These are phyloP conservation scores for Daedalea quercina DNA, from an alignment of 768 basidiomycete species.

Conservation along the genomic window DNA sequence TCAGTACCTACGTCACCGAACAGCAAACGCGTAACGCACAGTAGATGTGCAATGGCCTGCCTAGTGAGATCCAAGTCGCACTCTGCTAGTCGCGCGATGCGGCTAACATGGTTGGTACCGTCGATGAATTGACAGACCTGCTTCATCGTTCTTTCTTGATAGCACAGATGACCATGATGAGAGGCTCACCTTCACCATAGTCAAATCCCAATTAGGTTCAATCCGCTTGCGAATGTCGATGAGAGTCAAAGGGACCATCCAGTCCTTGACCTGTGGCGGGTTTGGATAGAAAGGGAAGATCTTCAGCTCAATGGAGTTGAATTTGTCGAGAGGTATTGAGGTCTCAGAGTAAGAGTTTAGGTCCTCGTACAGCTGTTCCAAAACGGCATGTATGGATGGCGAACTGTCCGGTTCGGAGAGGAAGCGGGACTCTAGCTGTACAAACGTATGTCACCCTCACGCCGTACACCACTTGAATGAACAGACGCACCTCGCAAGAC, in stretches of 20 bases:
- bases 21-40: conserved; percentile 44
- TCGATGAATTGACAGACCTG: conserved; percentile 80
- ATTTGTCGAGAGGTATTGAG: conserved; percentile 82
- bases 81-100: conserved; percentile 88
- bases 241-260: conserved; percentile 91
- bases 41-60: conserved; percentile 83
- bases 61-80: conserved; percentile 79
- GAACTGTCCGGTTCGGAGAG: conserved; percentile 70
- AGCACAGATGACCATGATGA: background rate
- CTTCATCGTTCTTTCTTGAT: background rate
- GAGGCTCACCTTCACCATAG: conserved; percentile 68
- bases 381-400: conserved; percentile 66
- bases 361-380: conserved; percentile 96
- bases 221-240: conserved; percentile 76
- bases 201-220: conserved; percentile 95
- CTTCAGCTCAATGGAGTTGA: conserved; percentile 93
- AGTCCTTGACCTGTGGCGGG: conserved; percentile 82
- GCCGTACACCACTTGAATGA: background rate
- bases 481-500: conserved; percentile 71
- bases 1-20: background rate
- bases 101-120: conserved; percentile 85
- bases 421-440: conserved; percentile 82
- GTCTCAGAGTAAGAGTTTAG: conserved; percentile 97
- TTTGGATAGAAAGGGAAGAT: conserved; percentile 97
- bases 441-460: background rate